These are phyloP conservation scores for Actinomortierella ambigua DNA, from an alignment of 371 early-diverging fungal genomes.

Conservation along the genomic window DNA sequence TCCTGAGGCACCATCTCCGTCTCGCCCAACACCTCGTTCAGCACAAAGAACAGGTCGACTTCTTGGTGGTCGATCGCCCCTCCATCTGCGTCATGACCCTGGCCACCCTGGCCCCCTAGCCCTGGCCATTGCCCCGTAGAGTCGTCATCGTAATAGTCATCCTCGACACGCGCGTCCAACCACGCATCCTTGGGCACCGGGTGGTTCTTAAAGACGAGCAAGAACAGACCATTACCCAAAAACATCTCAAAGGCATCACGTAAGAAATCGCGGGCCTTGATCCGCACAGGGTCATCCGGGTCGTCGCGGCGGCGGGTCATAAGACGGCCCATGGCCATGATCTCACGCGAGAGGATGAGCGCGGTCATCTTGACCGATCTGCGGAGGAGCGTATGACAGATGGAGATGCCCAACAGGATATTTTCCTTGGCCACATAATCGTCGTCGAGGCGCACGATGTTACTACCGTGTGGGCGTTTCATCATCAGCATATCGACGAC, in stretches of 20 bases:
- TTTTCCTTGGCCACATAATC: slow-evolving; percentile 66
- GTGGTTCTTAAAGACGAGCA: slow-evolving; percentile 58
- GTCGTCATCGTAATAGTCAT: too few species aligned
- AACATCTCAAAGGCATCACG: slow-evolving; percentile 64
- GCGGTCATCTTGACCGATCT: slow-evolving; percentile 66
- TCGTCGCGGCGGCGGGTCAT: slow-evolving; percentile 56
- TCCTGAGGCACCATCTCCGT: slow-evolving; percentile 61
- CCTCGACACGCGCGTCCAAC: background rate
- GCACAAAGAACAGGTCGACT: slow-evolving; percentile 61
- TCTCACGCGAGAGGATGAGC: slow-evolving; percentile 63
- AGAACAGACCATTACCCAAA: slow-evolving; percentile 65
- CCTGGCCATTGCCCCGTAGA: too few species aligned
- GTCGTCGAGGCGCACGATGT: slow-evolving; percentile 49
- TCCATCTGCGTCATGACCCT: too few species aligned
- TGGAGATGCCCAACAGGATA: slow-evolving; percentile 59
- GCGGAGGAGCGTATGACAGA: slow-evolving; percentile 56
- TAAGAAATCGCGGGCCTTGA: slow-evolving; percentile 61
- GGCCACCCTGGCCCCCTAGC: too few species aligned
- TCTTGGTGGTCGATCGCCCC: slow-evolving; percentile 32
- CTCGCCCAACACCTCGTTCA: slow-evolving; percentile 60
- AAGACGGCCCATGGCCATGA: slow-evolving; percentile 59
- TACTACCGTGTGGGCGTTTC: slow-evolving; percentile 39
- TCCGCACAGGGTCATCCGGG: slow-evolving; percentile 55
- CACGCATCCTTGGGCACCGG: slow-evolving; percentile 14
- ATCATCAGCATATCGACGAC: slow-evolving; percentile 39